These are phyloP conservation scores for Vitis rupestris DNA, from an alignment of 164 flowering plant species.

Conservation along the genomic window DNA sequence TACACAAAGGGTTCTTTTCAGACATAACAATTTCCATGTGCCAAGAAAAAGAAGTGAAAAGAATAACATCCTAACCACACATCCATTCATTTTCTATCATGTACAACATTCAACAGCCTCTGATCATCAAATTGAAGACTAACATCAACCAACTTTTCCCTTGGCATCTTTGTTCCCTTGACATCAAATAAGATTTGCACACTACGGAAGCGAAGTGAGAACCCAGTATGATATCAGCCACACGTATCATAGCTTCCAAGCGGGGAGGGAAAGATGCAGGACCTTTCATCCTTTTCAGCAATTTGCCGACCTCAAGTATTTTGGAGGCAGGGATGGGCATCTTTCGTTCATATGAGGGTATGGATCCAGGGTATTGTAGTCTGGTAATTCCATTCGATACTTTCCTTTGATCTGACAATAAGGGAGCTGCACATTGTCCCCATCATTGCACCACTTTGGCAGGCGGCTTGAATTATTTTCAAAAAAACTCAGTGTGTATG, in stretches of 20 bases:
- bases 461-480: conserved; percentile 73
- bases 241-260: not conserved
- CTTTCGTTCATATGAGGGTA: conserved; percentile 92
- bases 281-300: conserved; percentile 40
- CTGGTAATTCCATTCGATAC: conserved; percentile 92
- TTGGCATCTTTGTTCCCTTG: not conserved
- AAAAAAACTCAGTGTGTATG: conserved; percentile 78
- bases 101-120: not conserved
- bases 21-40: not conserved
- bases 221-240: conserved; percentile 1
- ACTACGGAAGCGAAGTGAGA: not conserved
- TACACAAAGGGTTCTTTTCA: not conserved
- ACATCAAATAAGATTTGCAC: too few relatives aligned
- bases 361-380: conserved; percentile 75
- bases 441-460: conserved; percentile 93
- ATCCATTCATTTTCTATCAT: not conserved
- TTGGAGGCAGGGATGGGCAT: conserved; percentile 88
- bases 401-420: conserved; percentile 89
- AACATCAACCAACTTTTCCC: not conserved
- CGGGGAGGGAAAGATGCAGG: not conserved
- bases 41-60: not conserved
- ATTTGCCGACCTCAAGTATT: conserved; percentile 53
- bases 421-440: conserved; percentile 71
- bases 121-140: not conserved
- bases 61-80: not conserved